These are phyloP conservation scores for Hamamelis virginiana DNA, from an alignment of 164 flowering plant species.

Conservation along the genomic window DNA sequence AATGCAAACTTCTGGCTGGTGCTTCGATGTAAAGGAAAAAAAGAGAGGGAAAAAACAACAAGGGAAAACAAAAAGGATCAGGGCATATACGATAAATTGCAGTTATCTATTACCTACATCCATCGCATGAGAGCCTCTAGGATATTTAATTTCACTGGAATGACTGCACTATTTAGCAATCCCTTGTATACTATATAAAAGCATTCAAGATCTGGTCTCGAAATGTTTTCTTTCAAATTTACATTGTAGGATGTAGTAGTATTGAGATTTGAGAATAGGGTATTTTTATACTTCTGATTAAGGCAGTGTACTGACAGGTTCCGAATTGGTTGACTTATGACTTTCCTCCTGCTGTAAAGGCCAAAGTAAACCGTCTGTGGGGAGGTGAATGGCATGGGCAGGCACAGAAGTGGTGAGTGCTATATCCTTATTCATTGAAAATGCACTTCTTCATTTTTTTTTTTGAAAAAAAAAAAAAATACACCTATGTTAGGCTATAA, in stretches of 20 bases:
- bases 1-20: too few species aligned
- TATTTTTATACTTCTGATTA: background rate
- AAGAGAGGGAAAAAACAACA: too few species aligned
- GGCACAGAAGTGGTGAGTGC: constrained; percentile 84
- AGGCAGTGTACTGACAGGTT: constrained; percentile 47
- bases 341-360: constrained; percentile 91
- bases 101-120: too few species aligned
- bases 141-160: background rate
- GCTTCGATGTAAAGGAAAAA: too few species aligned
- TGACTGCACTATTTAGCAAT: background rate
- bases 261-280: too few species aligned
- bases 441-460: background rate
- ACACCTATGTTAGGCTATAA: background rate
- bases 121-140: background rate
- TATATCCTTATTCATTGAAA: background rate
- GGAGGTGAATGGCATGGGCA: constrained; percentile 99
- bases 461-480: background rate
- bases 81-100: background rate
- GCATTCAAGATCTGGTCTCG: too few species aligned
- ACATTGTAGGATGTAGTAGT: too few species aligned
- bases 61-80: background rate
- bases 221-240: too few species aligned
- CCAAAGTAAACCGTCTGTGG: constrained; percentile 94
- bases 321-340: constrained; percentile 88
- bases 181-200: too few species aligned